A percentile compares a stretch with the other conserved stretches of the same genome.
Evolutionary conservation across 148 eudicot species (phyloP).

Genomic region (Selenicereus undatus): DNA sequence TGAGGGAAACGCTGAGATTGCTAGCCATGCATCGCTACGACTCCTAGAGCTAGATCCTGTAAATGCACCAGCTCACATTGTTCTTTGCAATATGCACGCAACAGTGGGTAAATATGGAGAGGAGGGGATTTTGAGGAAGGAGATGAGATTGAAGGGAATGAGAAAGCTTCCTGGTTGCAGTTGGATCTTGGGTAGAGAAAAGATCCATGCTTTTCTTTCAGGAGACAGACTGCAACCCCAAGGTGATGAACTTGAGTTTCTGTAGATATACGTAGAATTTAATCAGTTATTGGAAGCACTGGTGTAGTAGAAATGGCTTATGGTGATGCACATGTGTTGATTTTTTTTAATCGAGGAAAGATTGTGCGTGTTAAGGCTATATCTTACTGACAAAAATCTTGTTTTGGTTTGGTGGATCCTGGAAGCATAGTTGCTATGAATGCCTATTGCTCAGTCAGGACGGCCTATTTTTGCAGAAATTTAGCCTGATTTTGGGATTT

Average conservation of each 20-base stretch:
- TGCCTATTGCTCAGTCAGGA: too few relatives aligned
- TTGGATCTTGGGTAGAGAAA: conserved; percentile 30
- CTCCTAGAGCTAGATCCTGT: conserved; percentile 33
- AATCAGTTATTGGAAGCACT: background rate
- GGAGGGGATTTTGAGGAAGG: conserved; percentile 26
- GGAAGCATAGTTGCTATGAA: too few relatives aligned
- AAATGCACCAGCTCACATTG: conserved; percentile 35
- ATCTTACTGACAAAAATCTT: too few relatives aligned
- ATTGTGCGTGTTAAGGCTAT: background rate
- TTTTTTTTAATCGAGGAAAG: background rate
- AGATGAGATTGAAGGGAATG: conserved; percentile 33
- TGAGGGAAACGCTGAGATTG: conserved; percentile 29
- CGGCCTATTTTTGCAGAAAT: background rate
- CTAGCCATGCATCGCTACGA: conserved; percentile 23
- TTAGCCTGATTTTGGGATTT: background rate
- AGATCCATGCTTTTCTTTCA: conserved; percentile 25
- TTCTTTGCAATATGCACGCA: conserved; percentile 34
- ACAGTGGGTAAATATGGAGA: conserved; percentile 27
- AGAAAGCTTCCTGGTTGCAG: conserved; percentile 38
- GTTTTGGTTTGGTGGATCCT: too few relatives aligned
- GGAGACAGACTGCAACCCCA: conserved; percentile 23
- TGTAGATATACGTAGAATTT: background rate
- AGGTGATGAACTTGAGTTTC: background rate
- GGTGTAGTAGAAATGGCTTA: background rate
- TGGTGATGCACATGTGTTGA: background rate